Evolutionary conservation across 208 protist genomes (phyloP), one percentile per base, ranked within the genome.

Genomic region (Porcisia hertigi): DNA sequence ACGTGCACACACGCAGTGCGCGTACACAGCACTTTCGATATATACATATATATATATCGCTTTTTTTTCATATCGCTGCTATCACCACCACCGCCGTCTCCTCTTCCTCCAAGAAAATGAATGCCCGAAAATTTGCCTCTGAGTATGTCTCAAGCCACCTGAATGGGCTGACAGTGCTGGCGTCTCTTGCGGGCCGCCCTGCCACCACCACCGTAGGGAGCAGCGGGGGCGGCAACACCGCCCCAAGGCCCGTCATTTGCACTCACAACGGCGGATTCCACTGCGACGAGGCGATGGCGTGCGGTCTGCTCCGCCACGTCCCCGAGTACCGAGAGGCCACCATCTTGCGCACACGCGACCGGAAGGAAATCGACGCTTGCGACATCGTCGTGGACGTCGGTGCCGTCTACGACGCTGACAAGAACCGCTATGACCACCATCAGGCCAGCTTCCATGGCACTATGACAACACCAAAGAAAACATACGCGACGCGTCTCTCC

Each of bases 301-400:
- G 91, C 76, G 95, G 86, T 6, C 70, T 99, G 55, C 91, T 99
- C 20, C 87, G 90, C 18, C 87, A 93, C 73, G 88, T 88, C 16
- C 53, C 78, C 12, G 59, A 89, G 71, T 99, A 88, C 76, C 58
- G 55, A 49, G 18, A 77, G 53, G 84, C 90, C 25, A 63, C 72
- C 77, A 76, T 98, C 76, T 60, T 98, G 18, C 91, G 98, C 82
- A 95, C 96, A 34, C 85, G 98, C 62, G 94, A 98, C 79, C 75
- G 78, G 5, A 80, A 70, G 43, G 53, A 90, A 75, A 85, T 99
- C 54, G 88, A 88, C 18, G 30, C 77, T 45, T 89, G 86, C 58
- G 86, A 91, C 59, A 86, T 99, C 65, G 91, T 99, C 6, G 95
- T 99, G 59, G 98, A 99, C 86, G 98, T 99, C 39, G 98, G 98